Percentiles rank a stretch among this genome's conserved stretches.
Evolutionary conservation across 1,139 yeast species (phyloP).

Genomic region (Lodderomyces oxycetoniae): DNA sequence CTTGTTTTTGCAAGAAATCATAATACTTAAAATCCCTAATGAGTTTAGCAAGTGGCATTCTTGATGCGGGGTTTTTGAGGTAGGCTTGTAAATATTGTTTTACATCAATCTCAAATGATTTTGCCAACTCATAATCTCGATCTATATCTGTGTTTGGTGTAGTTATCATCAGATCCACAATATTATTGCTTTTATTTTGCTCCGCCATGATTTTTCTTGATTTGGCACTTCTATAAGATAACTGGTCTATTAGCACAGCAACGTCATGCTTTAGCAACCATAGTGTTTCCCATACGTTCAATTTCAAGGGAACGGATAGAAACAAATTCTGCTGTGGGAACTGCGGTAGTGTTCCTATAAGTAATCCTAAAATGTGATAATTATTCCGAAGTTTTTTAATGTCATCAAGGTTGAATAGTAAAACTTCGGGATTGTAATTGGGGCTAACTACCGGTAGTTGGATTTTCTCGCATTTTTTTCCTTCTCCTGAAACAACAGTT

Average conservation of each 20-base stretch:
- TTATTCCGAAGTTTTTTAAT: constrained; percentile 48
- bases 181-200: constrained; percentile 5
- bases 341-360: constrained; percentile 76
- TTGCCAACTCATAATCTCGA: constrained; percentile 9
- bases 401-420: constrained; percentile 46
- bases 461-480: no score
- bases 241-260: constrained; percentile 34
- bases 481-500: no score
- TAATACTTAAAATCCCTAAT: constrained; percentile 18
- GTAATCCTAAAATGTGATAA: constrained; percentile 61
- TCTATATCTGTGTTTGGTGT: constrained; percentile 9
- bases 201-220: not conserved
- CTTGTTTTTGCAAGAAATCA: constrained; percentile 39
- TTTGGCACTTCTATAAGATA: constrained; percentile 13
- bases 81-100: constrained; percentile 9
- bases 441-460: constrained; percentile 22
- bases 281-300: constrained; percentile 67
- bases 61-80: constrained; percentile 3
- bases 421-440: constrained; percentile 38
- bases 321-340: constrained; percentile 91
- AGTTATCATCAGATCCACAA: constrained; percentile 5
- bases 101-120: constrained; percentile 8
- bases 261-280: constrained; percentile 52
- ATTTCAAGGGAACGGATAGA: constrained; percentile 73
- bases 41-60: constrained; percentile 5